A percentile compares a stretch with the other conserved stretches of the same genome.
phyloP scores from a whole-genome alignment of 2,329 filamentous ascomycete species.

The Chrysosporium queenslandicum region DNA sequence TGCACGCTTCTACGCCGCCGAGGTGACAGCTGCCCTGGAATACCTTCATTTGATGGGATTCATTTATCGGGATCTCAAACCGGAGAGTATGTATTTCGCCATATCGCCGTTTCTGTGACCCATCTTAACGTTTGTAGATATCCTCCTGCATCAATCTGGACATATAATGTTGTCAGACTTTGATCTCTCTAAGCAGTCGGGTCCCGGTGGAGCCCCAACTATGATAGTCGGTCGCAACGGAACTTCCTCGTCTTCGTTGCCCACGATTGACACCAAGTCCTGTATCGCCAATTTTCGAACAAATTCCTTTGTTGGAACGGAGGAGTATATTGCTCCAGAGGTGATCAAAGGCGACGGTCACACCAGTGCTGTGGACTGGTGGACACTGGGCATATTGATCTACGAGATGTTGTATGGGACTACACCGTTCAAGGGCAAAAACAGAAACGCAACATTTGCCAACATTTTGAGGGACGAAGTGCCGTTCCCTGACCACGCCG shows the following conservation, averaged over 20 bases:
- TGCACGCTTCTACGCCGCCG: constrained; percentile 91
- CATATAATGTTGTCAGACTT: constrained; percentile 99
- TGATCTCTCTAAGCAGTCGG: constrained; percentile 95
- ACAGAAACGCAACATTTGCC: constrained; percentile 92
- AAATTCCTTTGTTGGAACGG: constrained; percentile 95
- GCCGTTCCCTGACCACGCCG: constrained; percentile 82
- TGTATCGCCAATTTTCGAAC: constrained; percentile 98
- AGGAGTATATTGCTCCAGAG: constrained; percentile 97
- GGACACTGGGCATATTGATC: constrained; percentile 92
- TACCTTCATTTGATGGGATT: constrained; percentile 99
- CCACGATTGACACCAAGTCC: constrained; percentile 96
- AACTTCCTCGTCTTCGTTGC: constrained; percentile 72
- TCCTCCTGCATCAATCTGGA: constrained; percentile 94
- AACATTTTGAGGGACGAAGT: constrained; percentile 95
- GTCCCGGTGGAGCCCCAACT: constrained; percentile 85
- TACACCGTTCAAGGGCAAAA: constrained; percentile 98
- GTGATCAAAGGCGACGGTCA: constrained; percentile 98
- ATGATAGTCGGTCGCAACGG: constrained; percentile 94
- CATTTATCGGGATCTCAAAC: constrained; percentile 96
- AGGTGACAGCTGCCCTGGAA: constrained; percentile 91
- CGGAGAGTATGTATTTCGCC: constrained; percentile 63
- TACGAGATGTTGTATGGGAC: constrained; percentile 99
- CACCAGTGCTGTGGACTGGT: constrained; percentile 98
- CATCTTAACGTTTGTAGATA: constrained; percentile 52
- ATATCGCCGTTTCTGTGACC: not conserved